These are phyloP conservation scores for Colletotrichum spinosum DNA, from an alignment of 2,329 filamentous ascomycete genomes.

Conservation along the genomic window DNA sequence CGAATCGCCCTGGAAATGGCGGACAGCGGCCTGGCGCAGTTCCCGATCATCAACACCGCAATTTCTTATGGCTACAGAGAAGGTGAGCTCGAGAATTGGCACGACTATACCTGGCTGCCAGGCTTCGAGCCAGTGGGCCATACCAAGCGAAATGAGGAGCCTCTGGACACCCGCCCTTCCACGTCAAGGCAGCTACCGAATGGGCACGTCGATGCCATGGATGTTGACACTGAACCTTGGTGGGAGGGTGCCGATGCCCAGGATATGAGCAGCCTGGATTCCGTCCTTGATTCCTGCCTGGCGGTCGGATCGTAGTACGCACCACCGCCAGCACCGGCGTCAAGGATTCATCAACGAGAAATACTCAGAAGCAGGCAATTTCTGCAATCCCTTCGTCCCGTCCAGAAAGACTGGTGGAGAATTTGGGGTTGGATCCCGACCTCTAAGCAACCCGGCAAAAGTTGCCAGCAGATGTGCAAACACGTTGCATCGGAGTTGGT, in stretches of 20 bases:
- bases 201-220: slow-evolving; percentile 67
- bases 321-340: slow-evolving; percentile 5
- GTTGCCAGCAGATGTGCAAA: background rate
- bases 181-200: slow-evolving; percentile 55
- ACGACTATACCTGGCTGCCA: slow-evolving; percentile 68
- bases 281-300: slow-evolving; percentile 67
- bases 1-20: slow-evolving; percentile 80
- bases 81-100: slow-evolving; percentile 77
- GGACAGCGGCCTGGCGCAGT: slow-evolving; percentile 80
- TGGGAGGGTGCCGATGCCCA: slow-evolving; percentile 71
- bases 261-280: slow-evolving; percentile 66
- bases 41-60: slow-evolving; percentile 78
- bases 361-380: slow-evolving; percentile 28
- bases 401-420: slow-evolving; percentile 20
- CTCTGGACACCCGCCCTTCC: slow-evolving; percentile 47
- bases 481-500: background rate
- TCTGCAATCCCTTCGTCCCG: slow-evolving; percentile 14
- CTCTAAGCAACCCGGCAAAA: background rate
- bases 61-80: slow-evolving; percentile 80
- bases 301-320: slow-evolving; percentile 53
- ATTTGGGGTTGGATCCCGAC: slow-evolving; percentile 23
- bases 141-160: slow-evolving; percentile 33
- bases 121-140: slow-evolving; percentile 24
- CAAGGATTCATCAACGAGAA: slow-evolving; percentile 18
- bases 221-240: slow-evolving; percentile 65